Conservation (phyloP, 352 stramenopile genomes). For the Sclerospora graminicola region DNA sequence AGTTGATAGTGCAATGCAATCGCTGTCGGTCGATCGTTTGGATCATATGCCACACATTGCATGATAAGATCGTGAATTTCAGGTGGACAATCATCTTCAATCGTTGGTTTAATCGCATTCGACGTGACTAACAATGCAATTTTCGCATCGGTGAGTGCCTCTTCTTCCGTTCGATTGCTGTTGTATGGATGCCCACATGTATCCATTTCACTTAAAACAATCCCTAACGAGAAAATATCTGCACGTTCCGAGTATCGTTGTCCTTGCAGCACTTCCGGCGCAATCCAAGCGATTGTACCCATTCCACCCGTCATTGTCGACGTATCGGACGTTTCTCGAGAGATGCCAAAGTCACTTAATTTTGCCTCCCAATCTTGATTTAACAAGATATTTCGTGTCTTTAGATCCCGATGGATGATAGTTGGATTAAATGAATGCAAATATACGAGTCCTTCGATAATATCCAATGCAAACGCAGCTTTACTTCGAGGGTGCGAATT, state of each 20-base stretch:
- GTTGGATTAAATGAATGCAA: conserved; percentile 33
- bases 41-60: conserved; percentile 42
- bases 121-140: conserved; percentile 50
- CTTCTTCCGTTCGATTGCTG: conserved; percentile 24
- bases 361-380: conserved; percentile 32
- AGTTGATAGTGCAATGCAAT: conserved; percentile 65
- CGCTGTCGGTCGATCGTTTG: conserved; percentile 42
- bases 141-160: conserved; percentile 24
- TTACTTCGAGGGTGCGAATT: conserved; percentile 21
- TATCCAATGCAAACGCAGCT: conserved; percentile 29
- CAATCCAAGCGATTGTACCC: conserved; percentile 52
- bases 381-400: conserved; percentile 43
- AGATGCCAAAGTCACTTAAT: conserved; percentile 52
- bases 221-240: conserved; percentile 68
- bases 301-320: conserved; percentile 42
- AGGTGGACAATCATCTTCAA: conserved; percentile 39
- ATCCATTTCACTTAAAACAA: conserved; percentile 45
- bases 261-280: conserved; percentile 52
- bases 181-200: conserved; percentile 26
- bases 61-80: conserved; percentile 34
- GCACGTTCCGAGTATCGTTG: conserved; percentile 56
- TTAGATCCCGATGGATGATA: conserved; percentile 50
- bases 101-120: conserved; percentile 30
- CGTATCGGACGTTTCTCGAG: conserved; percentile 21
- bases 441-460: conserved; percentile 35